A percentile compares a stretch with the other conserved stretches of the same genome.
Evolutionary conservation across 2,329 filamentous ascomycete genomes (phyloP).

Genomic region (Chaetomium olivaceum): DNA sequence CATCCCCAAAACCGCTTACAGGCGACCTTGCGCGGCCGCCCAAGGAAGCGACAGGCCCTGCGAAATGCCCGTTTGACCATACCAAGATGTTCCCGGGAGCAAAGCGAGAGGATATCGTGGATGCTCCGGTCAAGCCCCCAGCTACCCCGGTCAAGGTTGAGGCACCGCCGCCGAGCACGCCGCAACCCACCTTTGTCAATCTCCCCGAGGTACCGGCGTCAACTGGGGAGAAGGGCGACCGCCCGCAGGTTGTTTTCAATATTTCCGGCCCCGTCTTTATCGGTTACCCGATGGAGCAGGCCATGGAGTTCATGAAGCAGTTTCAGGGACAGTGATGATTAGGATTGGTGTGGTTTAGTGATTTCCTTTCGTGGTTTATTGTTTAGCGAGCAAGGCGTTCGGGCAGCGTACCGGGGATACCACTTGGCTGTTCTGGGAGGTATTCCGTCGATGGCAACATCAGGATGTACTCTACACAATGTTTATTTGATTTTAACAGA

Average conservation of each 20-base stretch:
- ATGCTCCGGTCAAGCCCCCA: conserved; percentile 25
- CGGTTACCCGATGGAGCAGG: conserved; percentile 82
- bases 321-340: conserved; percentile 42
- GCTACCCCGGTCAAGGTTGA: conserved; percentile 32
- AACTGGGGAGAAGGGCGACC: conserved; percentile 36
- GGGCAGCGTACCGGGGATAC: not conserved
- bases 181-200: conserved; percentile 56
- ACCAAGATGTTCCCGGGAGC: conserved; percentile 33
- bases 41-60: conserved; percentile 34
- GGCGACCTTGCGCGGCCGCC: conserved; percentile 44
- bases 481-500: not conserved
- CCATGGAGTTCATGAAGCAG: conserved; percentile 71
- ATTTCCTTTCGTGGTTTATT: not conserved
- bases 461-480: not conserved
- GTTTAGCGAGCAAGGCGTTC: conserved; percentile 25
- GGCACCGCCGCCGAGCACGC: conserved; percentile 35
- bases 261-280: conserved; percentile 83
- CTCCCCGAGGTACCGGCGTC: conserved; percentile 33
- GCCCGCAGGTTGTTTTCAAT: conserved; percentile 77
- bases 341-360: not conserved
- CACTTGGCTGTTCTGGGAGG: not conserved
- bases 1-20: conserved; percentile 57
- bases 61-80: conserved; percentile 59
- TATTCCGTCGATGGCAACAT: not conserved
- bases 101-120: conserved; percentile 10